Evolutionary conservation across 192 early-diverging fungal genomes (phyloP).

Genomic region (Thamnidium elegans): DNA sequence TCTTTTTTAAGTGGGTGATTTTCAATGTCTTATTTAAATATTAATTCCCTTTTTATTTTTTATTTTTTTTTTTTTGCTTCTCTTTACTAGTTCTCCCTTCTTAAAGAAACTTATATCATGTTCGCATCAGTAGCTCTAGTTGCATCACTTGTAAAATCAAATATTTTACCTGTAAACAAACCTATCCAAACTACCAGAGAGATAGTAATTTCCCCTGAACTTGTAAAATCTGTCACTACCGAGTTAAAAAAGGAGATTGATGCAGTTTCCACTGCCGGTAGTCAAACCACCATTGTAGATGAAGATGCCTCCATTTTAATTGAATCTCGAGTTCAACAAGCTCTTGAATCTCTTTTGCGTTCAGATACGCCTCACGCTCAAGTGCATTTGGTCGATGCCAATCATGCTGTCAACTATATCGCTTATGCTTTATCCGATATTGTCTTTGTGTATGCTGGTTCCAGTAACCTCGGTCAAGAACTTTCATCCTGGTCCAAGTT

Average conservation of each 20-base stretch:
- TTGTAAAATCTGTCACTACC: conserved; percentile 9
- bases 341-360: conserved; percentile 28
- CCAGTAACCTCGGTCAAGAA: conserved; percentile 61
- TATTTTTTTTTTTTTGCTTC: conserved; percentile 2
- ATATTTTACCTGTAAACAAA: conserved; percentile 13
- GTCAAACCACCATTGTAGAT: conserved; percentile 37
- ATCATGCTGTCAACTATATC: conserved; percentile 69
- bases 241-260: conserved; percentile 8
- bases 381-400: conserved; percentile 46
- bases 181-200: not conserved
- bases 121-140: conserved; percentile 38
- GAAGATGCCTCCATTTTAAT: conserved; percentile 23
- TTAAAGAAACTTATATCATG: no score
- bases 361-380: conserved; percentile 14
- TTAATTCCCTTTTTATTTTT: conserved; percentile 5
- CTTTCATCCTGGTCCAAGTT: conserved; percentile 63
- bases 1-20: conserved; percentile 20
- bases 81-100: not conserved
- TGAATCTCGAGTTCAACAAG: conserved; percentile 3
- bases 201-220: conserved; percentile 15
- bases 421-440: conserved; percentile 78
- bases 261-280: conserved; percentile 22
- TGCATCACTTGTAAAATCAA: conserved; percentile 31
- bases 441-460: conserved; percentile 81
- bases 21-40: not conserved